Conservation (phyloP, 2,329 filamentous ascomycete genomes). For the Ascosphaera aggregata region DNA sequence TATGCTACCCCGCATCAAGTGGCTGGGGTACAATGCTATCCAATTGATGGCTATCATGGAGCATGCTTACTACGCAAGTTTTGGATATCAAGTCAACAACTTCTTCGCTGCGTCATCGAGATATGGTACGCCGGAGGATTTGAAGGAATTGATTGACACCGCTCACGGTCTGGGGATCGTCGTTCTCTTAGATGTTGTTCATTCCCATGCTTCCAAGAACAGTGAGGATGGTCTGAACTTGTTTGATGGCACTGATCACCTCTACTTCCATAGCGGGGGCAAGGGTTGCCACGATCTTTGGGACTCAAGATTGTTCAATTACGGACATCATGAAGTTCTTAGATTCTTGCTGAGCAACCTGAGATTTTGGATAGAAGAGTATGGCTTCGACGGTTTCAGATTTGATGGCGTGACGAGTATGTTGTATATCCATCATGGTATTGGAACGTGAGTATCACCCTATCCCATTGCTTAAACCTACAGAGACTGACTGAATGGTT, state of each 20-base stretch:
- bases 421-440: slow-evolving; percentile 88
- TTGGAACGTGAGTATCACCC: slow-evolving; percentile 53
- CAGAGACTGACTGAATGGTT: no score
- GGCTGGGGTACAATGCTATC: slow-evolving; percentile 87
- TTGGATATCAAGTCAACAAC: slow-evolving; percentile 96
- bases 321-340: slow-evolving; percentile 79
- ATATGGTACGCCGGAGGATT: slow-evolving; percentile 77
- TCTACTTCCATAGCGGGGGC: slow-evolving; percentile 77
- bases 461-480: background rate
- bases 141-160: slow-evolving; percentile 91
- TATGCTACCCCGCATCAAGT: slow-evolving; percentile 75
- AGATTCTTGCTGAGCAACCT: slow-evolving; percentile 92
- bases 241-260: slow-evolving; percentile 86
- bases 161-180: slow-evolving; percentile 79
- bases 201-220: slow-evolving; percentile 96
- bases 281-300: slow-evolving; percentile 80
- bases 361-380: slow-evolving; percentile 98
- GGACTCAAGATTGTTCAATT: slow-evolving; percentile 96
- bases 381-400: slow-evolving; percentile 85
- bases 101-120: slow-evolving; percentile 96
- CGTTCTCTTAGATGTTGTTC: slow-evolving; percentile 83
- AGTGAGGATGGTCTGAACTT: slow-evolving; percentile 84
- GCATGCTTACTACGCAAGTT: slow-evolving; percentile 97
- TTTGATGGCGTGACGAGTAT: slow-evolving; percentile 98
- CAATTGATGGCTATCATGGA: slow-evolving; percentile 99